phyloP scores from a whole-genome alignment of 2,329 filamentous ascomycete genomes.

The Clonostachys sp. region DNA sequence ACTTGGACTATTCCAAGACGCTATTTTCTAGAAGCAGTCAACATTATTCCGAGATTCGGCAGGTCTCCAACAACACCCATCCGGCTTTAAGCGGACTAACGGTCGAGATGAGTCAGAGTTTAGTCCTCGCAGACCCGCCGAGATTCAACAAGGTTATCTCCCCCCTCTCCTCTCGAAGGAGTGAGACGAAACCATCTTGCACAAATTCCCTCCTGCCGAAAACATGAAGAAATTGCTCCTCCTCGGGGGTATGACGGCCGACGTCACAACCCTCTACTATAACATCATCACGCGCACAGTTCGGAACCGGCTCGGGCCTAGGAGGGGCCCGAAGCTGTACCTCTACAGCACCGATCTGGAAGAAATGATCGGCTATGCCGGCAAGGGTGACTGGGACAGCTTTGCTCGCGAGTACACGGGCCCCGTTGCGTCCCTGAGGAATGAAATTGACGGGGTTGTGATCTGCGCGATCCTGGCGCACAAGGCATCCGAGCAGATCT shows the following conservation, averaged over 20 bases:
- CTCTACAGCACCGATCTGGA: slow-evolving; percentile 6
- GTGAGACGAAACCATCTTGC: too few species aligned
- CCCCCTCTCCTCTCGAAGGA: too few species aligned
- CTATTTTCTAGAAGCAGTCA: too few species aligned
- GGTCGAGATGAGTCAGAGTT: too few species aligned
- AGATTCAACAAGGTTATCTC: too few species aligned
- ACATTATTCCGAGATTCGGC: too few species aligned
- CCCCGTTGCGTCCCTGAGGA: neutral
- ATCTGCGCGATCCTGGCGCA: slow-evolving; percentile 6
- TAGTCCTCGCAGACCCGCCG: too few species aligned
- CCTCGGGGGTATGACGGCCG: slow-evolving; percentile 7
- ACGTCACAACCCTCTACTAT: slow-evolving; percentile 7
- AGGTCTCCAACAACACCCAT: too few species aligned
- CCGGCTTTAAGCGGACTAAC: too few species aligned
- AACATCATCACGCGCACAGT: slow-evolving; percentile 3
- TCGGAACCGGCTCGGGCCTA: slow-evolving; percentile 2
- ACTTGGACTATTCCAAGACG: too few species aligned
- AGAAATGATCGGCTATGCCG: slow-evolving; percentile 2
- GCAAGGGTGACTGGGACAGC: slow-evolving; percentile 1
- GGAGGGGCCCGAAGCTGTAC: slow-evolving; percentile 3
- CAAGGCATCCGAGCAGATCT: slow-evolving; percentile 2
- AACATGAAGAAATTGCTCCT: slow-evolving; percentile 5
- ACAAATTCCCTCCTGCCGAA: too few species aligned
- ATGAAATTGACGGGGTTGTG: slow-evolving; percentile 3
- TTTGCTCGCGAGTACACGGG: slow-evolving; percentile 3